Evolutionary conservation across 768 basidiomycete genomes (phyloP).

Genomic region (Rhodotorula taiwanensis): DNA sequence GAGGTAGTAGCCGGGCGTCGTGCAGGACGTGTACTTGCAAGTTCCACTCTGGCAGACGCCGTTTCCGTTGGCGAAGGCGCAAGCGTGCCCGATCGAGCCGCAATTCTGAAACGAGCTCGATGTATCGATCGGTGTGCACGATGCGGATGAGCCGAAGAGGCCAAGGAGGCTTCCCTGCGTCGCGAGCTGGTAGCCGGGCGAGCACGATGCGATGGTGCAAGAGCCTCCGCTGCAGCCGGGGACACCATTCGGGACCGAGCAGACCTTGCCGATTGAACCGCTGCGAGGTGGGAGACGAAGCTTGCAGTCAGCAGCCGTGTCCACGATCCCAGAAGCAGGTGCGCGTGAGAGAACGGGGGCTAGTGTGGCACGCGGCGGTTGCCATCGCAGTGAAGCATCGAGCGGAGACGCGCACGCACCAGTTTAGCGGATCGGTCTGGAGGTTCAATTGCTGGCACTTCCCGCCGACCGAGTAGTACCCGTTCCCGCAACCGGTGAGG

Average conservation of each 20-base stretch:
- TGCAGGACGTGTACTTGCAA: constrained; percentile 21
- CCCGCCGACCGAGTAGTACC: background rate
- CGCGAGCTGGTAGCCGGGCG: constrained; percentile 1
- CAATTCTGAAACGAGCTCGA: background rate
- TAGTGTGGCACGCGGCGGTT: no score
- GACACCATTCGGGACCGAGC: constrained; percentile 11
- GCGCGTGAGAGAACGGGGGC: background rate
- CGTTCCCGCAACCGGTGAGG: constrained; percentile 1
- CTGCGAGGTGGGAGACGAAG: background rate
- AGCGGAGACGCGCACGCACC: no score
- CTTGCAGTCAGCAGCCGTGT: no score
- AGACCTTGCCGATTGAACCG: constrained; percentile 1
- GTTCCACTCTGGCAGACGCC: constrained; percentile 14
- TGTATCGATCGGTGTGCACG: background rate
- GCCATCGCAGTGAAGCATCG: no score
- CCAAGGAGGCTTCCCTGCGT: background rate
- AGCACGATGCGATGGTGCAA: constrained; percentile 1
- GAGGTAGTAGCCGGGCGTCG: constrained; percentile 24
- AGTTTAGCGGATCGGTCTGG: constrained; percentile 1
- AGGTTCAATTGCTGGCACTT: background rate
- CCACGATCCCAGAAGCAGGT: background rate
- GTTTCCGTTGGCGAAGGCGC: constrained; percentile 20
- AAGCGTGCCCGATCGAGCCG: background rate
- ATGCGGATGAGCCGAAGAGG: background rate
- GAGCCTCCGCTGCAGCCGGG: background rate